Evolutionary conservation across 2,329 filamentous ascomycete genomes (phyloP), one percentile per base, ranked within the genome.

Genomic region (Calcarisporium arbuscula): DNA sequence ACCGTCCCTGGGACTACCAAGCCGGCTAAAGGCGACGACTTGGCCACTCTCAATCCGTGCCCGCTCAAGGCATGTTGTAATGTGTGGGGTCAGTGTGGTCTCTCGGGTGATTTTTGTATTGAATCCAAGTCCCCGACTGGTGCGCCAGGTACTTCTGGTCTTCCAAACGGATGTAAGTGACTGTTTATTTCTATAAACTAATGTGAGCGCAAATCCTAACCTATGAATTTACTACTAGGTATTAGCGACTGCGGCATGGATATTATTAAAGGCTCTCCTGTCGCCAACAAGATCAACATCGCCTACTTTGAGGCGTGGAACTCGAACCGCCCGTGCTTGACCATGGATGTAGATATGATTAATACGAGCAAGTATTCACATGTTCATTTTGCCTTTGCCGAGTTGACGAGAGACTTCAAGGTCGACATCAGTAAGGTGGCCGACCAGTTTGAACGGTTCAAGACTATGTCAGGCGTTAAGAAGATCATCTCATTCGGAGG

Each of bases 31-130:
- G 30, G 25, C 1, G 29, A 38, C 3, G 23, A 30, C 6, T 38
- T 55, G 2, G 34, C 45, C 3, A 29, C 37, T 4, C 34, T 58
- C 3, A 58, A 54, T 23, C 52, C 49, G 1, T 58, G 56, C 26
- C 48, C 49, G 2, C 39, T 57, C 5, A 52, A 54, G 10, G 47
- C 48, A 10, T 54, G 50, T 30, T 51, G 52, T 36, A 43, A 62
- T 36, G 49, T 55, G 27, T 65, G 56, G 54, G 64, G 63, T 6
- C 48, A 58, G 18, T 68, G 65, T 20, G 64, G 64, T n/a, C 55
- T 52, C 14, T 59, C 57, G 1, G 35, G 39, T 3, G 58, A 60
- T 8, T 65, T 64, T 38, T 68, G 62, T 44, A 35, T 22, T 8
- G 30, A 39, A 15, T 19, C 19, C 11, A 20, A 21, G 1, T 28